Base-by-base conservation (phyloP, 768 basidiomycete genomes). In the Sistotremastrum niveocremeum region DNA sequence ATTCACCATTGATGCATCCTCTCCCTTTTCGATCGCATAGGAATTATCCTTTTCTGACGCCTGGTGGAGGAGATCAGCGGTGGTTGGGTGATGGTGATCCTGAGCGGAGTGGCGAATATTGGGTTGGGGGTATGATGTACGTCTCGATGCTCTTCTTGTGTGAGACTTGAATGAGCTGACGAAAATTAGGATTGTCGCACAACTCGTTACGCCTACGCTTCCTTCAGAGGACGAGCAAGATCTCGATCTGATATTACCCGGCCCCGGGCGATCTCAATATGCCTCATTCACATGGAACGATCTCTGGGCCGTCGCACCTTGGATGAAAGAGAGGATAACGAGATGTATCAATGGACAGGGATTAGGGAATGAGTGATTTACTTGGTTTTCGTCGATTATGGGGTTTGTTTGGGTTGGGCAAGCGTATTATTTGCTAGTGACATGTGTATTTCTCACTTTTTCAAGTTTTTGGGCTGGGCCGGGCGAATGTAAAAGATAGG, bases 91-190 rank as follows among this genome's bases (percentile, higher is more conserved):
- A 64, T 7, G 71, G 69, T 20, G 70, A 67, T 45, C 60, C 70
- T 8, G 72, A 77, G 53, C 74, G 75, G 58, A 71, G 72, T 36
- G 79, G 76, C n/a, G 57, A 71, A 46, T 70, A 77, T 41, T 86
- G 84, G 84, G 75, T 84, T 7, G 84, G 84, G 31, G 67, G 74
- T 20, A 55, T 86, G 51, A 75, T 87, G 84, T 81, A 48, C 50
- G 72, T 48, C 41, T 37, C 42, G 42, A 20, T 48, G 47, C 47
- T 29, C 36, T 52, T 35, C 46, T 9, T 11, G 29, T 20, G 30
- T 46, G 2, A 20, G 2, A 20, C 20, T 20, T 20, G 2, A 2
- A 20, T 20, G 20, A 2, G 2, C 20, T 20, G 20, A 20, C 20
- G 20, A 20, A 1, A 2, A 20, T 20, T 44, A 51, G 50, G 43